These are phyloP conservation scores for Teunomyces panamensis DNA, from an alignment of 805 yeast genomes.

Conservation along the genomic window DNA sequence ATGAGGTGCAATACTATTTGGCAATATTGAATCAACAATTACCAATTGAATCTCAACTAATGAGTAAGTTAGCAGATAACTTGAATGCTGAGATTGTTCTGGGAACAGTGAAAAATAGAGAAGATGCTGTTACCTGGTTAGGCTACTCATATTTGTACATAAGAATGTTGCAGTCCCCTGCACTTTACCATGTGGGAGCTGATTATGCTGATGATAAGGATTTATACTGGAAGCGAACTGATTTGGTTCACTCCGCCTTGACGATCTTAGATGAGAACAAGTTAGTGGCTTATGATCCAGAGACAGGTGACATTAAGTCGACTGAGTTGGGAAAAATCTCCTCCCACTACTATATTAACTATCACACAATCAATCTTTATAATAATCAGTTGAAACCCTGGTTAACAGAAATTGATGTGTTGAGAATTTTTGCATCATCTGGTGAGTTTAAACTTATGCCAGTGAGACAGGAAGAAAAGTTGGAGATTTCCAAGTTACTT, in stretches of 20 bases:
- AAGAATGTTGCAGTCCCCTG: slow-evolving; percentile 73
- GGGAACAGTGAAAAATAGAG: slow-evolving; percentile 58
- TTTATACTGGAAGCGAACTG: slow-evolving; percentile 55
- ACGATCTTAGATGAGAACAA: slow-evolving; percentile 51
- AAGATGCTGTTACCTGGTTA: slow-evolving; percentile 79
- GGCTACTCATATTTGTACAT: slow-evolving; percentile 75
- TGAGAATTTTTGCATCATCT: slow-evolving; percentile 74
- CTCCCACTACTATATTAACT: slow-evolving; percentile 78
- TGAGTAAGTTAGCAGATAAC: slow-evolving; percentile 65
- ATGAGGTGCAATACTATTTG: slow-evolving; percentile 81
- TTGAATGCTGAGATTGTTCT: slow-evolving; percentile 84
- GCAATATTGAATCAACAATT: slow-evolving; percentile 88
- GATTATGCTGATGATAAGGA: slow-evolving; percentile 52
- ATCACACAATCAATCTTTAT: slow-evolving; percentile 69
- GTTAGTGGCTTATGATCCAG: slow-evolving; percentile 57
- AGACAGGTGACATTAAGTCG: slow-evolving; percentile 35
- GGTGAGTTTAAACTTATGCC: slow-evolving; percentile 84
- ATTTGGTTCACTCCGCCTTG: slow-evolving; percentile 77
- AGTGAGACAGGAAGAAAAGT: slow-evolving; percentile 80
- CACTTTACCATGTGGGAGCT: slow-evolving; percentile 69
- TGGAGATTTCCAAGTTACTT: slow-evolving; percentile 64
- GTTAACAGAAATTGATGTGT: slow-evolving; percentile 66
- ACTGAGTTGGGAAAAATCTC: slow-evolving; percentile 81
- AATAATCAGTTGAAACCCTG: slow-evolving; percentile 61
- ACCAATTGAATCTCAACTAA: slow-evolving; percentile 87